Percentiles rank a stretch among this genome's conserved stretches.
Conservation (phyloP, 257 asterid species). For the Plectranthus barbatus region DNA sequence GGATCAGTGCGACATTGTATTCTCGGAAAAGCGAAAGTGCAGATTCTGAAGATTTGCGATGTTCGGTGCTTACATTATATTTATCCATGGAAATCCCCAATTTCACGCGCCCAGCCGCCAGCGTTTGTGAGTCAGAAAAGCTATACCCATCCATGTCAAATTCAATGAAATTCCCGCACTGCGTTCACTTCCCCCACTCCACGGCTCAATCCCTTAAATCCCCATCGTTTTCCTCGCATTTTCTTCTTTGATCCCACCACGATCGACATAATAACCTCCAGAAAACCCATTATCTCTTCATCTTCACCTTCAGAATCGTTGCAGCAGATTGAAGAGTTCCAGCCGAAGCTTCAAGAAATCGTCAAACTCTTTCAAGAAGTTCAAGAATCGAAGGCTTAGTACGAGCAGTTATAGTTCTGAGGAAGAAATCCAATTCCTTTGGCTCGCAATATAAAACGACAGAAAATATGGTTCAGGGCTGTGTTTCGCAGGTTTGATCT, state of each 20-base stretch:
- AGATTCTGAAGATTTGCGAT: not conserved
- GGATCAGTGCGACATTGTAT: too few species aligned
- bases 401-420: slow-evolving; percentile 62
- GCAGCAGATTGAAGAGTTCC: slow-evolving; percentile 65
- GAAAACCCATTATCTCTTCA: slow-evolving; percentile 20
- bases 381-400: slow-evolving; percentile 60
- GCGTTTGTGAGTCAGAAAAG: not conserved
- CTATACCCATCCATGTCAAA: slow-evolving; percentile 42
- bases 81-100: too few species aligned
- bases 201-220: slow-evolving; percentile 20
- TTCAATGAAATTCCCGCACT: slow-evolving; percentile 24
- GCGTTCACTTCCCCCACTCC: slow-evolving; percentile 18
- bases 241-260: slow-evolving; percentile 32
- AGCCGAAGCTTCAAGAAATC: slow-evolving; percentile 73
- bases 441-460: slow-evolving; percentile 40
- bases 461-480: slow-evolving; percentile 67
- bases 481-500: slow-evolving; percentile 87
- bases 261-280: slow-evolving; percentile 39
- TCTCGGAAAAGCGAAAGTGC: not conserved
- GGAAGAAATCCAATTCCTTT: slow-evolving; percentile 52
- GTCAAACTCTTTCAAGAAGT: slow-evolving; percentile 59
- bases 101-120: not conserved
- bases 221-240: slow-evolving; percentile 18
- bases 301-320: slow-evolving; percentile 32
- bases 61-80: not conserved